phyloP scores from a whole-genome alignment of 176 grass and related monocot genomes.

The Eragrostis curvula region DNA sequence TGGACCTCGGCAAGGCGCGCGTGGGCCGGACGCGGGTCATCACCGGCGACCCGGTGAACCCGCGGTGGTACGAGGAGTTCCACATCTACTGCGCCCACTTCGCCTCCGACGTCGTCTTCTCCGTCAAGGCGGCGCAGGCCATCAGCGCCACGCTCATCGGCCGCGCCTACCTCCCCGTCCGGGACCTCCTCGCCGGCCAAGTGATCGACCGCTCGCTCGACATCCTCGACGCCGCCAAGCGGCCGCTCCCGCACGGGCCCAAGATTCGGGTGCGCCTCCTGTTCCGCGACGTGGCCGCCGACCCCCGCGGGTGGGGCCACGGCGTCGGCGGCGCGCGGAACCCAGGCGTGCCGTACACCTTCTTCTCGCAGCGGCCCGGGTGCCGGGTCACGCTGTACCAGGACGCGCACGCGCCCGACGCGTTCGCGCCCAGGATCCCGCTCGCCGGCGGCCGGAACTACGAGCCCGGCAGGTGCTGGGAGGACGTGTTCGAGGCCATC shows the following conservation, averaged over 20 bases:
- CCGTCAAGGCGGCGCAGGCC: conserved; percentile 74
- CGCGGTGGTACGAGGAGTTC: conserved; percentile 92
- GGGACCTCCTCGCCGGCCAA: conserved; percentile 51
- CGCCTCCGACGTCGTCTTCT: conserved; percentile 76
- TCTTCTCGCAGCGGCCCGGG: conserved; percentile 89
- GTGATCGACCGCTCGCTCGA: conserved; percentile 68
- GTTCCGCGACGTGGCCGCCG: conserved; percentile 60
- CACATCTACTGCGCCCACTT: conserved; percentile 96
- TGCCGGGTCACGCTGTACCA: conserved; percentile 92
- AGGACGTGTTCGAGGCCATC: conserved; percentile 93
- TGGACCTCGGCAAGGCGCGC: conserved; percentile 79
- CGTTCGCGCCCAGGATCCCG: conserved; percentile 80
- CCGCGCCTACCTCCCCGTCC: conserved; percentile 76
- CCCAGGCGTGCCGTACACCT: conserved; percentile 84
- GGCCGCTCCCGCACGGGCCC: conserved; percentile 52
- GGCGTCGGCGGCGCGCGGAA: conserved; percentile 55
- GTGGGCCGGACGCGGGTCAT: conserved; percentile 87
- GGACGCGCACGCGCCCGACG: conserved; percentile 79
- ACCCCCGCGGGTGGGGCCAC: conserved; percentile 59
- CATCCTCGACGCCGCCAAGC: conserved; percentile 40
- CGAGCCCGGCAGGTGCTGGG: conserved; percentile 68
- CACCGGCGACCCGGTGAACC: conserved; percentile 70
- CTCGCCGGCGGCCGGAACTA: conserved; percentile 67
- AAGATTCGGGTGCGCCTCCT: conserved; percentile 70
- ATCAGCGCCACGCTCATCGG: conserved; percentile 86